These are phyloP conservation scores for Cetraspora pellucida DNA, from an alignment of 192 early-diverging fungal species.

Conservation along the genomic window DNA sequence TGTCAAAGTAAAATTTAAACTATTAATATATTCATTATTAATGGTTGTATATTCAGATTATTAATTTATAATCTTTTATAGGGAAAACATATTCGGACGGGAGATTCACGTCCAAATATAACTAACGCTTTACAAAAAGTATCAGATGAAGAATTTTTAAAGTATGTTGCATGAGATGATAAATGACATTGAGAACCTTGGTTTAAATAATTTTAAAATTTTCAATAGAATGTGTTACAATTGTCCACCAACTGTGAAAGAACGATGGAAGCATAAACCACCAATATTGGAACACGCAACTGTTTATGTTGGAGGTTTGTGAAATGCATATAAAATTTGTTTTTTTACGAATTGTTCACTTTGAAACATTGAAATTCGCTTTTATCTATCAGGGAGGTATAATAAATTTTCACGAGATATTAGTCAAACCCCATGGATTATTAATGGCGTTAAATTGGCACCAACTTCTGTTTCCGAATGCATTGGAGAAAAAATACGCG, in stretches of 20 bases:
- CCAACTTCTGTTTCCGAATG: slow-evolving; percentile 82
- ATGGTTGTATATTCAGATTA: not conserved
- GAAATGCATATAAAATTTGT: not conserved
- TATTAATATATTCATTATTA: not conserved
- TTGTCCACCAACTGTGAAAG: not conserved
- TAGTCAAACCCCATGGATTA: slow-evolving; percentile 85
- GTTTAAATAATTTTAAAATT: not conserved
- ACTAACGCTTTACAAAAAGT: slow-evolving; percentile 49
- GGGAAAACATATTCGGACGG: slow-evolving; percentile 46
- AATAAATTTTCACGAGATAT: slow-evolving; percentile 72
- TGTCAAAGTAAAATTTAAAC: slow-evolving; percentile 1
- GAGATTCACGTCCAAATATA: slow-evolving; percentile 51
- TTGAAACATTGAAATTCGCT: not conserved
- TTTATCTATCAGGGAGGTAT: slow-evolving; percentile 55
- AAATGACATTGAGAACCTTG: not conserved
- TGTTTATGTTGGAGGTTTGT: slow-evolving; percentile 61
- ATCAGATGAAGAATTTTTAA: slow-evolving; percentile 43
- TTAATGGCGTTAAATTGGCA: slow-evolving; percentile 67
- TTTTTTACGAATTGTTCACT: not conserved
- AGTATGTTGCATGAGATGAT: slow-evolving; percentile 37
- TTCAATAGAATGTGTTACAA: not conserved
- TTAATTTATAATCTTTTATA: slow-evolving; percentile 28
- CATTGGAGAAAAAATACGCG: slow-evolving; percentile 61
- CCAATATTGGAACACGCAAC: slow-evolving; percentile 37
- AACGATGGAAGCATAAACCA: slow-evolving; percentile 10